phyloP scores from a whole-genome alignment of 352 stramenopile genomes.

The Pythium aphanidermatum region DNA sequence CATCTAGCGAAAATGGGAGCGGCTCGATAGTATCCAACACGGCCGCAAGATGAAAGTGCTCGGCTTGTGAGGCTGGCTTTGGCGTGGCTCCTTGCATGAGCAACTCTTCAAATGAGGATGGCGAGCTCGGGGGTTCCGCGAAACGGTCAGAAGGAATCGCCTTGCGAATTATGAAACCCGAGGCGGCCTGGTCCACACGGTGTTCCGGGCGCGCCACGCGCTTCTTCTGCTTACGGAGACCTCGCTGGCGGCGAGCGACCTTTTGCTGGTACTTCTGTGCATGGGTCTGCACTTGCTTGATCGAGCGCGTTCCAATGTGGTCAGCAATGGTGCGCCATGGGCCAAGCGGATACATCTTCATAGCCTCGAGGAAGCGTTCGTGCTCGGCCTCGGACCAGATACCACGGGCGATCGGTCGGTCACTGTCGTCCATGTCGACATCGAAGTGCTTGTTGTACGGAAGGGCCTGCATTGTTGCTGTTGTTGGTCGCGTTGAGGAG shows the following conservation, averaged over 20 bases:
- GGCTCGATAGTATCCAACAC: constrained; percentile 33
- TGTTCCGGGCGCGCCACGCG: constrained; percentile 69
- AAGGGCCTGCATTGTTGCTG: constrained; percentile 9
- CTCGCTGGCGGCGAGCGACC: constrained; percentile 69
- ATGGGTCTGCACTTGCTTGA: constrained; percentile 82
- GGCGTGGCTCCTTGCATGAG: constrained; percentile 11
- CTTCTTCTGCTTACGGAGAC: constrained; percentile 82
- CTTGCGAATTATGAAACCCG: constrained; percentile 52
- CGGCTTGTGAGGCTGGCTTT: not conserved
- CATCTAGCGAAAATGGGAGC: constrained; percentile 31
- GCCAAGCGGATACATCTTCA: constrained; percentile 73
- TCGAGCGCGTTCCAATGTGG: constrained; percentile 69
- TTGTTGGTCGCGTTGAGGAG: not conserved
- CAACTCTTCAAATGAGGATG: constrained; percentile 15
- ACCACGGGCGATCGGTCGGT: constrained; percentile 40
- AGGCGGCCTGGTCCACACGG: constrained; percentile 56
- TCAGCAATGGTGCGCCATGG: constrained; percentile 71
- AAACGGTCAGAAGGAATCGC: constrained; percentile 1
- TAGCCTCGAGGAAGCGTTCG: constrained; percentile 75
- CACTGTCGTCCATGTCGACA: constrained; percentile 13
- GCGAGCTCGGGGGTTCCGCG: constrained; percentile 3
- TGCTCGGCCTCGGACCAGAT: constrained; percentile 76
- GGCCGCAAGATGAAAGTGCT: not conserved
- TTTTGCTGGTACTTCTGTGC: constrained; percentile 87
- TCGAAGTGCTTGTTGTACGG: constrained; percentile 1